Evolutionary conservation across 148 eudicot genomes (phyloP), one percentile per base, ranked within the genome.

Genomic region (Silene latifolia): DNA sequence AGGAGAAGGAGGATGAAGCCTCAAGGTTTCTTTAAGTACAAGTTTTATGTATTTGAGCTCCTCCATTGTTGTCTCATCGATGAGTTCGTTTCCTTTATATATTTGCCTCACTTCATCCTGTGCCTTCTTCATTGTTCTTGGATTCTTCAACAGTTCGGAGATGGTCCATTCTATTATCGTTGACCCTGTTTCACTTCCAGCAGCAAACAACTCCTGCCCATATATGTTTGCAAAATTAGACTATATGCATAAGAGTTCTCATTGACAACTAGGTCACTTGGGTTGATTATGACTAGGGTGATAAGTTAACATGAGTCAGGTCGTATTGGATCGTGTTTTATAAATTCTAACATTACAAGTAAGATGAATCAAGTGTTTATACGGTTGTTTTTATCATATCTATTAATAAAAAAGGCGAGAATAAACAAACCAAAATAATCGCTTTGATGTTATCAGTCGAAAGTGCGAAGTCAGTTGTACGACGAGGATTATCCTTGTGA

Each of bases 1-100:
- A 35, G 81, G 79, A 21, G 67, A 21, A 0, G 84, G 84, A 12
- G 78, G 74, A 47, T 82, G 84, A 25, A 82, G 76, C 47, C 80
- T 73, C 5, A 81, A 35, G 8, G 78, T 46, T 18, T 81, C 84
- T 63, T 81, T 81, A 59, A 81, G 46, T n/a, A 81, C 71, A 4
- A 51, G 58, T n/a, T 73, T 73, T 20, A 81, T 51, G 73, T 77
- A 82, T 32, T 69, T 70, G 27, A 74, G 71, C 23, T 78, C 72
- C 0, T 65, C 17, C 6, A 78, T 2, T 46, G 67, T 27, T 24
- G 60, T 18, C 63, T 57, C 74, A 15, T 72, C 74, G 1, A 65
- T 61, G 11, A 29, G 20, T 57, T 44, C 35, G 20, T 39, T 10
- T 51, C 67, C 59, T 18, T 71, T 19, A 7, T 29, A 69, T 12